A percentile compares a stretch with the other conserved stretches of the same genome.
Conservation (phyloP, 2,329 filamentous ascomycete species). For the Penicillium sp. region DNA sequence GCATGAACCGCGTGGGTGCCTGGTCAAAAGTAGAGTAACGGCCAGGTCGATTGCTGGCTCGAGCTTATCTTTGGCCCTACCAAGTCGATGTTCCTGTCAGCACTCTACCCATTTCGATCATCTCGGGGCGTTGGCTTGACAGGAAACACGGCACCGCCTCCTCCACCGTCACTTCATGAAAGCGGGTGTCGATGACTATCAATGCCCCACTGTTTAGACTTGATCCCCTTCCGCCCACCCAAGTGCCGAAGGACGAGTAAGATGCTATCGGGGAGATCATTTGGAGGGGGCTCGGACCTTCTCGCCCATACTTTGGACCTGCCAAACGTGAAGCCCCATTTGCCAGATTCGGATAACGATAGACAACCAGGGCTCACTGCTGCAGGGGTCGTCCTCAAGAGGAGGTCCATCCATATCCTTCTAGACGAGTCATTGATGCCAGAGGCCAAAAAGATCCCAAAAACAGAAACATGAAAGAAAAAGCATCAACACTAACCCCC, state of each 20-base stretch:
- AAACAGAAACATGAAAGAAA: background rate
- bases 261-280: constrained; percentile 1
- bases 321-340: constrained; percentile 5
- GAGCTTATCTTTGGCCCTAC: background rate
- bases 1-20: constrained; percentile 8
- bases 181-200: background rate
- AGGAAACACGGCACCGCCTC: background rate
- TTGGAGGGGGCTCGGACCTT: constrained; percentile 10
- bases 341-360: constrained; percentile 10
- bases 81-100: background rate
- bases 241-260: constrained; percentile 4
- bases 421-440: background rate
- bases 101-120: background rate
- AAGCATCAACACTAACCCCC: background rate
- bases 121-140: background rate
- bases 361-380: background rate
- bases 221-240: background rate
- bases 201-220: background rate
- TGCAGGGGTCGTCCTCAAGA: constrained; percentile 11
- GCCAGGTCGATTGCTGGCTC: background rate
- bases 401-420: background rate
- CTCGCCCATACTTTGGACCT: constrained; percentile 5
- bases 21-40: background rate
- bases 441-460: background rate
- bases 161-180: constrained; percentile 1